Conservation (phyloP, 2,329 filamentous ascomycete genomes). For the Pyrenophora tritici-repentis region DNA sequence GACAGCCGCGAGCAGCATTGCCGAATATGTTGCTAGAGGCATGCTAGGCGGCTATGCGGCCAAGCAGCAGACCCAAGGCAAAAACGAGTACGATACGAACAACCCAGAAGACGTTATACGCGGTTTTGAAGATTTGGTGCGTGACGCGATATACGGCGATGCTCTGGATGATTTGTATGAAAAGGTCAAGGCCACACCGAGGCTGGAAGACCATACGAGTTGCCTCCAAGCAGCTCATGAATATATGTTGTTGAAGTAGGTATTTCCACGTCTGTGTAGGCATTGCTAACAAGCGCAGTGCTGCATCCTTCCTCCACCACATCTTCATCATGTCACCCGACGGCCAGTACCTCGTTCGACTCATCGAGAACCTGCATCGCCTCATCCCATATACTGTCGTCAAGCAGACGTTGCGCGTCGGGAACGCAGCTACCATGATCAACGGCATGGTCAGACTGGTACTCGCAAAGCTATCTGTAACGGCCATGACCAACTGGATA, state of each 20-base stretch:
- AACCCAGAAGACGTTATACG: slow-evolving; percentile 64
- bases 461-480: slow-evolving; percentile 77
- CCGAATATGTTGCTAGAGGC: slow-evolving; percentile 72
- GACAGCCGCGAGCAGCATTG: slow-evolving; percentile 70
- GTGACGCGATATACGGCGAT: slow-evolving; percentile 69
- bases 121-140: slow-evolving; percentile 70
- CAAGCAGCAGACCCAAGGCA: slow-evolving; percentile 40
- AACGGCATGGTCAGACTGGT: slow-evolving; percentile 73
- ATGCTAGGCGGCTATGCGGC: slow-evolving; percentile 65
- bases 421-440: slow-evolving; percentile 83
- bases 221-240: slow-evolving; percentile 68
- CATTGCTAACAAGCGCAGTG: slow-evolving; percentile 49
- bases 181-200: slow-evolving; percentile 63
- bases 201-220: slow-evolving; percentile 67
- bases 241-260: slow-evolving; percentile 72
- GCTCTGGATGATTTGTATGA: slow-evolving; percentile 69
- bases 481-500: slow-evolving; percentile 77
- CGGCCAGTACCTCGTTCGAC: slow-evolving; percentile 72
- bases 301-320: slow-evolving; percentile 76
- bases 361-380: slow-evolving; percentile 71
- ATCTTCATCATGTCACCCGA: slow-evolving; percentile 74
- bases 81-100: slow-evolving; percentile 60
- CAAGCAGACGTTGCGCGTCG: slow-evolving; percentile 73
- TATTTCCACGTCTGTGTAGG: background rate
- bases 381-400: slow-evolving; percentile 74